Evolutionary conservation across 495 filamentous ascomycete genomes (phyloP).

Genomic region (Trichoderma parareesei): DNA sequence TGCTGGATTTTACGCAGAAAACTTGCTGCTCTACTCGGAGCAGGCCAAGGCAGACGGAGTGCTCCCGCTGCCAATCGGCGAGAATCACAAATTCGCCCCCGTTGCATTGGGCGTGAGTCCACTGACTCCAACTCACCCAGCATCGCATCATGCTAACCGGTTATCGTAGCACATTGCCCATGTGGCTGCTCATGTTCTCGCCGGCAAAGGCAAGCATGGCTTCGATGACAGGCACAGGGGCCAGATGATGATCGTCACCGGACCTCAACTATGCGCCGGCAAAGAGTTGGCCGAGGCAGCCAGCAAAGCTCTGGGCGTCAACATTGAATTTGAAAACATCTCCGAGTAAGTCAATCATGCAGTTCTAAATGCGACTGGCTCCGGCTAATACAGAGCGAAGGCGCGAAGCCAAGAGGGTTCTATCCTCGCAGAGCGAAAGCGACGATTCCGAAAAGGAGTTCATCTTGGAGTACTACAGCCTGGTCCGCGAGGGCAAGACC

Average conservation of each 20-base stretch:
- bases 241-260: constrained; percentile 48
- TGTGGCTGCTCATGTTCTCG: constrained; percentile 44
- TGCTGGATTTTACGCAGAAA: constrained; percentile 51
- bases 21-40: constrained; percentile 42
- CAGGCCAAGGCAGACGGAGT: constrained; percentile 38
- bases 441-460: constrained; percentile 45
- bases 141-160: not conserved
- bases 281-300: constrained; percentile 45
- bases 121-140: not conserved
- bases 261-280: constrained; percentile 44
- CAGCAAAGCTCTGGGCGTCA: constrained; percentile 37
- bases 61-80: constrained; percentile 44
- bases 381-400: constrained; percentile 18
- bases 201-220: constrained; percentile 44
- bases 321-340: constrained; percentile 47
- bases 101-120: constrained; percentile 38
- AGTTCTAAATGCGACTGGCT: too few relatives aligned
- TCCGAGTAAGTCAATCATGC: constrained; percentile 40
- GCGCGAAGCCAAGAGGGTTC: constrained; percentile 39
- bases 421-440: constrained; percentile 31
- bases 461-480: constrained; percentile 49
- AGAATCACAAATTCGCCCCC: constrained; percentile 46
- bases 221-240: constrained; percentile 48
- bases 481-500: constrained; percentile 51
- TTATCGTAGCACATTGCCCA: constrained; percentile 37